phyloP scores from a whole-genome alignment of 768 basidiomycete genomes.

The Daedalea quercina region DNA sequence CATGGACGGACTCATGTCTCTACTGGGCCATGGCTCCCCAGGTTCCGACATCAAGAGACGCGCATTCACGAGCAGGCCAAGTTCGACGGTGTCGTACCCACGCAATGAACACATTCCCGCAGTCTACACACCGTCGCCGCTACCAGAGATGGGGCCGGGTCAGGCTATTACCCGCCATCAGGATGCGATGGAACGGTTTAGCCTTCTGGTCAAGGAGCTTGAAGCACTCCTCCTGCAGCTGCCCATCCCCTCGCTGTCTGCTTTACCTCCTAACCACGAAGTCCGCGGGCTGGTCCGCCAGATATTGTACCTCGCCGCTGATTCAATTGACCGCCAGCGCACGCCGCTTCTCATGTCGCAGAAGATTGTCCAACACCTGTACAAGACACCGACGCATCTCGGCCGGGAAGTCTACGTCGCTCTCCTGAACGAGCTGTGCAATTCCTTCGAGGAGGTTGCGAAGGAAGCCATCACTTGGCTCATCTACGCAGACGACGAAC shows the following conservation, averaged over 20 bases:
- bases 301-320: constrained; percentile 74
- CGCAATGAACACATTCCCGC: constrained; percentile 36
- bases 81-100: constrained; percentile 65
- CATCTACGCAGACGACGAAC: constrained; percentile 95
- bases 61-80: constrained; percentile 51
- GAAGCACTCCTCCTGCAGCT: constrained; percentile 76
- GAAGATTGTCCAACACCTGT: constrained; percentile 92
- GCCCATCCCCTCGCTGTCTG: constrained; percentile 62
- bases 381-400: constrained; percentile 80
- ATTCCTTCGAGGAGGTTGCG: constrained; percentile 84
- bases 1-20: constrained; percentile 5
- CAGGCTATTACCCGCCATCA: constrained; percentile 53
- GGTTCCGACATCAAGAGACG: constrained; percentile 54
- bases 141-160: constrained; percentile 41
- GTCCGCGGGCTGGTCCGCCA: constrained; percentile 80
- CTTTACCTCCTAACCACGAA: constrained; percentile 78
- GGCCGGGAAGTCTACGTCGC: constrained; percentile 92
- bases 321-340: constrained; percentile 72
- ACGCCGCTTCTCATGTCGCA: constrained; percentile 92
- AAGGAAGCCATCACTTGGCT: constrained; percentile 98
- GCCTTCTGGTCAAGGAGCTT: constrained; percentile 58
- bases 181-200: constrained; percentile 88
- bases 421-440: constrained; percentile 84
- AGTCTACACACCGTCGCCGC: constrained; percentile 56
- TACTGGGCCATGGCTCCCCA: constrained; percentile 19